A percentile compares a stretch with the other conserved stretches of the same genome.
These are phyloP conservation scores for Phylloboletellus chloephorus DNA, from an alignment of 1,284 basidiomycete genomes.

Conservation along the genomic window DNA sequence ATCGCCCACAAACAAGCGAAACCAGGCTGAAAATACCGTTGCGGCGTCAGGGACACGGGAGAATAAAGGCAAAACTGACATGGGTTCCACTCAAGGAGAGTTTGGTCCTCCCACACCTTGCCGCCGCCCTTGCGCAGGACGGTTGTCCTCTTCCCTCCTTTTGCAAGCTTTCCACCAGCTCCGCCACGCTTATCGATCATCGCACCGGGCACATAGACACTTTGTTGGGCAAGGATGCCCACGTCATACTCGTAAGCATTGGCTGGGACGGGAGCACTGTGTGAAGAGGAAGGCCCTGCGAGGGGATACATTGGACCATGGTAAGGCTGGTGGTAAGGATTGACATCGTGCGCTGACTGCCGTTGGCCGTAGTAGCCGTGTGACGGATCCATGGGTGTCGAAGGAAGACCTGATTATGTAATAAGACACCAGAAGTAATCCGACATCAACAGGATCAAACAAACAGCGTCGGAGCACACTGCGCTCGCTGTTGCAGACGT, in stretches of 20 bases:
- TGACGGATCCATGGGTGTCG: conserved; percentile 27
- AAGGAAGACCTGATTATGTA: conserved; percentile 27
- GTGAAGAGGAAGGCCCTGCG: conserved; percentile 59
- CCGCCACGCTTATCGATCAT: conserved; percentile 83
- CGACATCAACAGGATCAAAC: conserved; percentile 29
- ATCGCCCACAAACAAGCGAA: conserved; percentile 96
- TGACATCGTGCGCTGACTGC: conserved; percentile 54
- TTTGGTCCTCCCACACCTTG: conserved; percentile 97
- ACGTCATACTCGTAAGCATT: conserved; percentile 88
- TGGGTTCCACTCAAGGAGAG: conserved; percentile 95
- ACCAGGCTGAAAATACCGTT: conserved; percentile 70
- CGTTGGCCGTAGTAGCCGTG: conserved; percentile 38
- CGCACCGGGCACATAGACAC: conserved; percentile 82
- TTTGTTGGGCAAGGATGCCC: conserved; percentile 80
- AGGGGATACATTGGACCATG: conserved; percentile 67
- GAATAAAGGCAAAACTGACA: conserved; percentile 48
- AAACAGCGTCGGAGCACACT: conserved; percentile 14
- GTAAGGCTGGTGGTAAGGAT: conserved; percentile 75
- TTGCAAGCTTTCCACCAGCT: conserved; percentile 76
- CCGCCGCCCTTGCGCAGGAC: conserved; percentile 93
- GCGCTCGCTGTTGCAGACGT: conserved; percentile 34
- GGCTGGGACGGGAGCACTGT: conserved; percentile 75
- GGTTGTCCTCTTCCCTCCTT: conserved; percentile 89
- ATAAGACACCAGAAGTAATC: conserved; percentile 3
- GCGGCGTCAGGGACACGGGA: background rate